Conservation (phyloP, 306 rosid species). For the Cucurbita maxima region DNA sequence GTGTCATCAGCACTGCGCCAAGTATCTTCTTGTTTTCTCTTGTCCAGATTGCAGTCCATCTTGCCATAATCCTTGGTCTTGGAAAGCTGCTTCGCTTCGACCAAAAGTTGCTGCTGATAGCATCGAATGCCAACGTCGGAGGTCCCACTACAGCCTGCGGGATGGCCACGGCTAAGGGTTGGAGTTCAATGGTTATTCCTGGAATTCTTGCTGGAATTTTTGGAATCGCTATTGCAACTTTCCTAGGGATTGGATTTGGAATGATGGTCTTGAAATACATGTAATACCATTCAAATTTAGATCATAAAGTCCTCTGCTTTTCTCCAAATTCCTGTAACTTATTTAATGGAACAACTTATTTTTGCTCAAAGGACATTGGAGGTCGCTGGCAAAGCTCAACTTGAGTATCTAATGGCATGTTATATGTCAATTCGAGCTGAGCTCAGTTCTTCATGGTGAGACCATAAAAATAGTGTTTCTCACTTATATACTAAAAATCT, state of each 20-base stretch:
- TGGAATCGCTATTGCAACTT: slow-evolving; percentile 56
- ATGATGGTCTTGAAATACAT: slow-evolving; percentile 25
- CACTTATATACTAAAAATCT: no score
- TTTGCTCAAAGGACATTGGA: not conserved
- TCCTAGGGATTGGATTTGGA: slow-evolving; percentile 58
- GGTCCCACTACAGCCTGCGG: slow-evolving; percentile 49
- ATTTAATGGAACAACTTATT: not conserved
- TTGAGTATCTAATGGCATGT: not conserved
- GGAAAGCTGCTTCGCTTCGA: slow-evolving; percentile 33
- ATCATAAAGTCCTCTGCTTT: not conserved
- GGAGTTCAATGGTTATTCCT: slow-evolving; percentile 55
- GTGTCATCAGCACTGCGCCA: slow-evolving; percentile 31
- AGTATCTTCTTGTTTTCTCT: slow-evolving; percentile 26
- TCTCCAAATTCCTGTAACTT: not conserved
- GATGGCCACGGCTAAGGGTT: slow-evolving; percentile 58
- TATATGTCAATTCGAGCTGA: no score
- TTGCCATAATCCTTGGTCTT: slow-evolving; percentile 26
- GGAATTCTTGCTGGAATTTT: slow-evolving; percentile 73
- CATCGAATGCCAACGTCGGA: slow-evolving; percentile 43
- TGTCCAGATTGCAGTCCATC: slow-evolving; percentile 28
- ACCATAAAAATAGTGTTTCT: no score
- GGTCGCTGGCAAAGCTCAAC: not conserved
- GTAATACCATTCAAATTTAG: slow-evolving; percentile 7
- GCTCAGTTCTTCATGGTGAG: no score
- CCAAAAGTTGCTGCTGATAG: slow-evolving; percentile 26